Conservation (phyloP, 352 stramenopile species). For the Phytophthora citrophthora region DNA sequence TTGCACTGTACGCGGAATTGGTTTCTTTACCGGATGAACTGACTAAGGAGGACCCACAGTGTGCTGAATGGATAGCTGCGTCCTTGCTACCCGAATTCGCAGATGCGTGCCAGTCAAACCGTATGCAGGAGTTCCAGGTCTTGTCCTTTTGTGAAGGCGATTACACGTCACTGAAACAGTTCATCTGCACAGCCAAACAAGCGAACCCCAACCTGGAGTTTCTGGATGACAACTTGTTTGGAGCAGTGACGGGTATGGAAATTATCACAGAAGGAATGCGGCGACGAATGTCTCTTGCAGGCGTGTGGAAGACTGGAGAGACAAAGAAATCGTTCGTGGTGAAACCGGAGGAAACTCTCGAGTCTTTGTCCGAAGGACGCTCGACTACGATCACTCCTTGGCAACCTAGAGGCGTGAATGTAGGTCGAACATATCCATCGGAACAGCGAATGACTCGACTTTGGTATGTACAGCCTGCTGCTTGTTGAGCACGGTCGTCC, state of each 20-base stretch:
- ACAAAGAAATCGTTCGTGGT: slow-evolving; percentile 71
- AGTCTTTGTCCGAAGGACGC: slow-evolving; percentile 32
- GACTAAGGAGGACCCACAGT: slow-evolving; percentile 61
- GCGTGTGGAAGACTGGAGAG: slow-evolving; percentile 68
- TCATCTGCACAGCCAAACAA: slow-evolving; percentile 74
- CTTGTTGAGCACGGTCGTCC: neutral
- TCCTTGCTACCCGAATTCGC: slow-evolving; percentile 76
- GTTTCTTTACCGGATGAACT: slow-evolving; percentile 64
- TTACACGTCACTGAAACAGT: slow-evolving; percentile 74
- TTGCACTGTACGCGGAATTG: slow-evolving; percentile 66
- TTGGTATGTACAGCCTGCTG: slow-evolving; percentile 50
- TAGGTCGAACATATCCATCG: slow-evolving; percentile 32
- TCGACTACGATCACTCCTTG: slow-evolving; percentile 60
- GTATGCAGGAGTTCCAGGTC: slow-evolving; percentile 66
- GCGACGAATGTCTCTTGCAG: slow-evolving; percentile 72
- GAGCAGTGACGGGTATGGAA: slow-evolving; percentile 67
- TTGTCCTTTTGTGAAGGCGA: slow-evolving; percentile 71
- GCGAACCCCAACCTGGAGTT: slow-evolving; percentile 65
- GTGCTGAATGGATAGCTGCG: slow-evolving; percentile 71
- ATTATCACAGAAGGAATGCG: slow-evolving; percentile 82
- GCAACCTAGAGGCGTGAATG: slow-evolving; percentile 55
- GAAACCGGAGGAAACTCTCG: slow-evolving; percentile 46
- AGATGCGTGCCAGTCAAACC: slow-evolving; percentile 66
- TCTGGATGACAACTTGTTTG: slow-evolving; percentile 79
- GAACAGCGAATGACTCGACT: slow-evolving; percentile 46